Evolutionary conservation across 352 stramenopile species (phyloP).

Genomic region (Globisporangium parvum): DNA sequence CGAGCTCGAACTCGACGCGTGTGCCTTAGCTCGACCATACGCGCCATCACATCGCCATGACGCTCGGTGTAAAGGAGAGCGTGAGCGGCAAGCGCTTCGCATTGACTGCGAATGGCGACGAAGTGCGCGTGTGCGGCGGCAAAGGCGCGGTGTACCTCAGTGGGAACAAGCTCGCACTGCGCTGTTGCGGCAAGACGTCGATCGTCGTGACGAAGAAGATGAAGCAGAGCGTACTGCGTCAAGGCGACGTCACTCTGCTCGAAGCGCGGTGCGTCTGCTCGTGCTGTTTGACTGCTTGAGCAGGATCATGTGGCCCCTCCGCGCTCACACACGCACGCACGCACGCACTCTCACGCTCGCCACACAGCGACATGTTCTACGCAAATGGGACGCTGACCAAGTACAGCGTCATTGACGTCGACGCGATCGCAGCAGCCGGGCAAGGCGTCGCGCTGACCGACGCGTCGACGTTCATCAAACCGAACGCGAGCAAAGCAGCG

Average conservation of each 20-base stretch:
- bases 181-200: constrained; percentile 69
- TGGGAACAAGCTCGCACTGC: constrained; percentile 57
- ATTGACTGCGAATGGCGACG: constrained; percentile 37
- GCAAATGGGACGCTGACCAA: constrained; percentile 80
- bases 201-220: constrained; percentile 67
- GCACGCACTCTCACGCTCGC: not conserved
- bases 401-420: constrained; percentile 70
- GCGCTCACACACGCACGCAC: not conserved
- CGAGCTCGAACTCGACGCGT: no score
- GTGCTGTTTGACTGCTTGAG: not conserved
- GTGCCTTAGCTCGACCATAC: not conserved
- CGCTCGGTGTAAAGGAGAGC: constrained; percentile 64
- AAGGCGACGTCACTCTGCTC: constrained; percentile 68
- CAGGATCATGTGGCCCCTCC: not conserved
- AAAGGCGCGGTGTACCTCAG: constrained; percentile 69
- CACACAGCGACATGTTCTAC: constrained; percentile 61
- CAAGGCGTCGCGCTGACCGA: constrained; percentile 29
- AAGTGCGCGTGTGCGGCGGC: constrained; percentile 57
- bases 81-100: constrained; percentile 54
- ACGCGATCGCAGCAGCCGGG: constrained; percentile 13
- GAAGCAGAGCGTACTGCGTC: constrained; percentile 69
- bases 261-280: constrained; percentile 30
- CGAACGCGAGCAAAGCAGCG: not conserved
- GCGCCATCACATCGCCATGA: constrained; percentile 2
- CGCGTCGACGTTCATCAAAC: not conserved